Evolutionary conservation across 148 eudicot genomes (phyloP), one percentile per base, ranked within the genome.

Genomic region (Diospyros kaki): DNA sequence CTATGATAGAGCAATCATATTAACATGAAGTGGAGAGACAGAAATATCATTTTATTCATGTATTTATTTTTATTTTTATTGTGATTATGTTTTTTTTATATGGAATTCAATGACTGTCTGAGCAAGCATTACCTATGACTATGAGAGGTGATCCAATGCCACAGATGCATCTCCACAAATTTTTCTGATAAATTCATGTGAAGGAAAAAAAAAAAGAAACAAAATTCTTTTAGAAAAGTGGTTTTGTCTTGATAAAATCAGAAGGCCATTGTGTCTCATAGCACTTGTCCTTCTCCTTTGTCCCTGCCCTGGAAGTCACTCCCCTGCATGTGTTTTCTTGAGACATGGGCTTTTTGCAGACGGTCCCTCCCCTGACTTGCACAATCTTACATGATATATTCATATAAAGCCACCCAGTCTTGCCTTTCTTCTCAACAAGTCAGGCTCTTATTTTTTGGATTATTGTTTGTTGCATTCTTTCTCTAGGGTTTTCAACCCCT

Each of bases 241-340:
- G 28, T 43, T 52, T 44, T 66, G 12, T 9, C 69, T 66, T n/a
- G 28, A 42, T 66, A 66, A 66, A 66, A 42, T 14, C 12, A 66
- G 39, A 43, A 43, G 28, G n/a, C 51, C 38, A 66, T 14, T 28
- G 28, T 6, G 28, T 66, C 69, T 3, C 9, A 55, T 55, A 51
- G n/a, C 39, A 39, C 17, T 70, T 54, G 58, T 41, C 73, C 44
- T 41, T 10, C 14, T 17, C 15, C 15, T 7, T 40, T 39, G 60
- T 14, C n/a, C 43, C 18, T 56, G 6, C 40, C 9, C 63, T 70
- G 73, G 15, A 40, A 71, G 73, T 8, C 50, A 6, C 73, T 70
- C 18, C 58, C n/a, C 48, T 54, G 73, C 73, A 15, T 40, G 50
- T 56, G 61, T 71, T 56, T 41, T 71, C 62, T 56, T 71, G 74